Evolutionary conservation across 192 early-diverging fungal genomes (phyloP).

Genomic region (Coemansia sp.): DNA sequence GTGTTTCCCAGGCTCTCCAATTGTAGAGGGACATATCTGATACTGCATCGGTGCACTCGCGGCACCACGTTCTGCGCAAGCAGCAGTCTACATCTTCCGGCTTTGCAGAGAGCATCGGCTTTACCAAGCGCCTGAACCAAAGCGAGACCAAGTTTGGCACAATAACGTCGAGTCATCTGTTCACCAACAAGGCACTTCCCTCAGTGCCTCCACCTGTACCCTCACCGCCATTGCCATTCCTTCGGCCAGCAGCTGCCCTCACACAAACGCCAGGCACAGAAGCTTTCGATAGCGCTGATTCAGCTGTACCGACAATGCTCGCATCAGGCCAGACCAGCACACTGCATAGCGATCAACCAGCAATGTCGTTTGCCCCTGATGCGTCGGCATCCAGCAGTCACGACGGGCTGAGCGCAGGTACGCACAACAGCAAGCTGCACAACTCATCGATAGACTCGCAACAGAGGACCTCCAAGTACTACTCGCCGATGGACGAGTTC

Average conservation of each 20-base stretch:
- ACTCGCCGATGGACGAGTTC: slow-evolving; percentile 45
- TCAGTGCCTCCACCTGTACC: slow-evolving; percentile 25
- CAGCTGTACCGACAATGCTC: slow-evolving; percentile 4
- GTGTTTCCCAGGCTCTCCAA: background rate
- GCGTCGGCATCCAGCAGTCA: background rate
- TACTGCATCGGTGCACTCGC: slow-evolving; percentile 5
- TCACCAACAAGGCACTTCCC: slow-evolving; percentile 42
- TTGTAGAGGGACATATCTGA: slow-evolving; percentile 39
- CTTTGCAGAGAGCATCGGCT: slow-evolving; percentile 41
- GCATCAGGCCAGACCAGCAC: background rate
- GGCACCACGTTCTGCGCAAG: slow-evolving; percentile 39
- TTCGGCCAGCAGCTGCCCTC: background rate
- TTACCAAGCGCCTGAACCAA: slow-evolving; percentile 34
- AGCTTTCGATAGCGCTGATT: background rate
- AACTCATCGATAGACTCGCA: slow-evolving; percentile 14
- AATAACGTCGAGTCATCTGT: slow-evolving; percentile 11
- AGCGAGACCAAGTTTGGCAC: slow-evolving; percentile 34
- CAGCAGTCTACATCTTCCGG: slow-evolving; percentile 52
- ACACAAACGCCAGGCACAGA: background rate
- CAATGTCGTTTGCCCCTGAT: slow-evolving; percentile 18
- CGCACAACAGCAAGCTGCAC: background rate
- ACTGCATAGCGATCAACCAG: slow-evolving; percentile 4
- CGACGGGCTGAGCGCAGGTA: slow-evolving; percentile 3
- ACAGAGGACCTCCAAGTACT: slow-evolving; percentile 16
- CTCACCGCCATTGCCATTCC: background rate